These are phyloP conservation scores for Coffea eugenioides DNA, from an alignment of 257 asterid genomes.

Conservation along the genomic window DNA sequence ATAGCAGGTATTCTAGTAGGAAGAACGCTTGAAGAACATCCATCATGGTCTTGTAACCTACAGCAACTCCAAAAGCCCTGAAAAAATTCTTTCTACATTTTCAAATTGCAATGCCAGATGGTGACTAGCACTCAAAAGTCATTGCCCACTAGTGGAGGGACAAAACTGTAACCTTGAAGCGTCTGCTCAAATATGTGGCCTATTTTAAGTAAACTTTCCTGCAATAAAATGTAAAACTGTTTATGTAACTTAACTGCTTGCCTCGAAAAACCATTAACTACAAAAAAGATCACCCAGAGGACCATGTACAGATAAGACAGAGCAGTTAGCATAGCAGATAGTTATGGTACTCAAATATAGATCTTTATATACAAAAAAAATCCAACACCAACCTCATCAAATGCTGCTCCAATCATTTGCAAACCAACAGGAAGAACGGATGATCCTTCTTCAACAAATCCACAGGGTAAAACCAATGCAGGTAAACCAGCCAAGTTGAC, in stretches of 20 bases:
- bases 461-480: conserved; percentile 97
- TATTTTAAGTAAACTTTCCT: conserved; percentile 75
- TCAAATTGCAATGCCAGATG: neutral
- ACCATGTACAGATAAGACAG: neutral
- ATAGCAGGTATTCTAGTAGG: neutral
- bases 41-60: neutral
- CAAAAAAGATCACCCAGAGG: neutral
- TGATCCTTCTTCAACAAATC: conserved; percentile 57
- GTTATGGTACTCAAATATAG: neutral
- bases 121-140: conserved; percentile 22
- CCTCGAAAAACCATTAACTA: neutral
- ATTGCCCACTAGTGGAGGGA: conserved; percentile 72
- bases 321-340: neutral
- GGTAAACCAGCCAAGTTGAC: conserved; percentile 98
- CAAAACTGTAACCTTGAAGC: conserved; percentile 53
- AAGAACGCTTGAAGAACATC: neutral
- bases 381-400: conserved; percentile 59
- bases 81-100: neutral
- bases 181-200: conserved; percentile 98
- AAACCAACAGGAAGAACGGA: conserved; percentile 73
- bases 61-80: neutral
- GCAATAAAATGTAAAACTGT: conserved; percentile 30
- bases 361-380: neutral
- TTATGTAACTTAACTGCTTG: neutral
- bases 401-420: conserved; percentile 95